Base-by-base conservation (phyloP, 2,329 filamentous ascomycete genomes). In the Monosporascus sp. region DNA sequence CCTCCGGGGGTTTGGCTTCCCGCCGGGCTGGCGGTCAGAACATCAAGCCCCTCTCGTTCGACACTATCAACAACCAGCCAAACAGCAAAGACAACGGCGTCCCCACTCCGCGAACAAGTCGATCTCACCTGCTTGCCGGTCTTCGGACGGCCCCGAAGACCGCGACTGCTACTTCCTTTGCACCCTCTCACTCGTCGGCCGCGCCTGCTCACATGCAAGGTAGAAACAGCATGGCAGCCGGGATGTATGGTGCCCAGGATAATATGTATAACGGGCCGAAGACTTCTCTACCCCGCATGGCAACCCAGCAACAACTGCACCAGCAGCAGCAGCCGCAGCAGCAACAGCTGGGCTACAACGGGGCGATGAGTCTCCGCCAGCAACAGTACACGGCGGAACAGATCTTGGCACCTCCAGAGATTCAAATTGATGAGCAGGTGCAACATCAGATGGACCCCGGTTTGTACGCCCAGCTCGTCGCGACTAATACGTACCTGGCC, bases 131-230 rank as follows among this genome's bases (percentile, higher is more conserved):
- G 59, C 85, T 99, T 66, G 93, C 93, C 57, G 93, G 93, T 53
- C 81, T 99, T 57, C 86, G 94, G 68, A 99, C 94, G 58, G 91
- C 92, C 49, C 94, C 94, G 38, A 97, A 96, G 79, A 92, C 88
- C 48, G 81, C 85, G 31, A 82, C 80, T n/a, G 83, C 86, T 20
- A 82, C 86, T 40, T 86, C 84, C 46, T 88, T 91, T 61, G 86
- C 87, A 63, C 80, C 83, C 43, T 73, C 74, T 14, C 74, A 79
- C 36, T 75, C 74, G 5, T 68, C 72, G 3, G 63, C 68, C 43
- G 66, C 64, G 5, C 69, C 73, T n/a, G 57, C 72, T 48, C 63
- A 65, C 40, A 68, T 74, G 45, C 73, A 71, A 57, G 70, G 70
- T 52, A 74, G 76, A 55, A 79, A 73, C 65, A 74, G 72, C 66